Base-by-base conservation (phyloP, 139 green algal species). In the Volvox reticuliferus region DNA sequence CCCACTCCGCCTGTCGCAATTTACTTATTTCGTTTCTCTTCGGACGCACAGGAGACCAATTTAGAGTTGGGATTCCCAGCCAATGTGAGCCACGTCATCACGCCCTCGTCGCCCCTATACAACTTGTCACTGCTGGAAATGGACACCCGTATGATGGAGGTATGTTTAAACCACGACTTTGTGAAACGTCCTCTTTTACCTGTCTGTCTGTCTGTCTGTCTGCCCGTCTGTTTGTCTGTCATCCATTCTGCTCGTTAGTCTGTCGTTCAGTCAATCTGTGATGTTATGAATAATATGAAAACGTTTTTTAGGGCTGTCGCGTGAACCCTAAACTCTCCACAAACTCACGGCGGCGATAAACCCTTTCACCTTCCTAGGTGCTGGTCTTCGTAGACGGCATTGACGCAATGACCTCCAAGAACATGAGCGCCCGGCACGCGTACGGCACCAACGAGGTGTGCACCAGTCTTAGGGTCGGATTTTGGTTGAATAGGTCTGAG, bases 91-190 rank as follows among this genome's bases (percentile, higher is more conserved):
- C 94, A 96, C 73, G 61, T 96, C n/a, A 94, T 96, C 79, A 90
- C 71, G 32, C 93, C 94, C 28, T 37, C 84, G 83, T 92, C 63
- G 22, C 93, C 92, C 0, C 91, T 96, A 20, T 96, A 94, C 91
- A 94, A 95, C 89, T 82, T 95, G 12, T 93, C 86, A 36, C 78
- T 96, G 62, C 79, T 94, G 89, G 94, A 96, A 82, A 96, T 96
- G 94, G 93, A 95, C 86, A 93, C 93, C 32, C 94, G 94, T 61
- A 94, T 96, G 92, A 95, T 96, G 91, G 94, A 96, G 92, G 93
- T 95, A 33, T 0, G 91, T 9, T 55, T 55, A 9, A 55, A 55
- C 44, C 44, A 9, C 44, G 44, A 55, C 44, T 55, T 5, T 5
- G 44, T 9, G 44, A 55, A 55, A 9, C 44, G 44, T 9, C 44